Base-by-base conservation (phyloP, 495 filamentous ascomycete genomes). In the Tuber calosporum region DNA sequence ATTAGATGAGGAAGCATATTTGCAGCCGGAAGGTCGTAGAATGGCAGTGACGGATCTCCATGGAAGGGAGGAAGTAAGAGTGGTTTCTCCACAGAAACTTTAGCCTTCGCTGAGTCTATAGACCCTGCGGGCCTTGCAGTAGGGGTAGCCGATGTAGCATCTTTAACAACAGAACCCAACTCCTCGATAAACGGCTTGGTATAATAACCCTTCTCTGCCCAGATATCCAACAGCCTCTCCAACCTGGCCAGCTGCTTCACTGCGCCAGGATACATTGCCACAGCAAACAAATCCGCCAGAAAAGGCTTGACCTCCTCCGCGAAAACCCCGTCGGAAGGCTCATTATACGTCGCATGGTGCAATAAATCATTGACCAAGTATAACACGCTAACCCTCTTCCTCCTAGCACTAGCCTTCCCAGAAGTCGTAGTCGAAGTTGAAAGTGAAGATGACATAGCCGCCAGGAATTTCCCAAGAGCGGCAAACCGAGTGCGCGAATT, bases 321-420 rank as follows among this genome's bases (percentile, higher is more conserved):
- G 68, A 95, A 85, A 48, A 83, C 84, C 67, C 85, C 83, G 75
- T 89, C 82, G 0, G 81, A 80, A 40, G 82, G 82, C 40, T 83
- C 82, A 68, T 91, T 89, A 79, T 87, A 86, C 78, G 90, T 90
- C 73, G 87, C 87, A 80, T 96, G 91, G 81, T 94, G 89, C n/a
- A 97, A 85, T 22, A 93, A 79, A 84, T 97, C 93, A 82, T 90
- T 93, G 69, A 96, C 76, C 58, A 96, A 83, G 83, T 97, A 97
- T 20, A 97, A 88, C 15, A 95, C 82, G 82, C 94, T 90, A 40
- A 97, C 86, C 13, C 89, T 86, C 79, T 88, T 91, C 69, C 91
- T 87, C 83, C 88, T 91, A 26, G 84, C 83, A 26, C 91, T 92
- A 8, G 87, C 80, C 69, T 83, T 83, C 66, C 81, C 82, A 40